These are phyloP conservation scores for Nyctanthes arbortristis DNA, from an alignment of 257 asterid species.

Conservation along the genomic window DNA sequence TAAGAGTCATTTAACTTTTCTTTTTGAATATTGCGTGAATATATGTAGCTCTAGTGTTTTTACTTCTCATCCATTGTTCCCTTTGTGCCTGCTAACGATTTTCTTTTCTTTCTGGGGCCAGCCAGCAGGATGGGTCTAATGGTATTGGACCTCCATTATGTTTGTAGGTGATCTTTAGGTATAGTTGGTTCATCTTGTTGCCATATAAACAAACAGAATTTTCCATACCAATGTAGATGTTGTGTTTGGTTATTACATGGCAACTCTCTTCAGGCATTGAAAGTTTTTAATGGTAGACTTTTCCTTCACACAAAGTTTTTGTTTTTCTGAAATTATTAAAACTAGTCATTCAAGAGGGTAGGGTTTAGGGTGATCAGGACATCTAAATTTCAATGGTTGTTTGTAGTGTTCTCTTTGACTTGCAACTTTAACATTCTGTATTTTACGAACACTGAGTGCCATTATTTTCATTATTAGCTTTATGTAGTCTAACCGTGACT, in stretches of 20 bases:
- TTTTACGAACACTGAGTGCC: neutral
- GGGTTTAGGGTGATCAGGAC: neutral
- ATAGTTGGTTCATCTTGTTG: neutral
- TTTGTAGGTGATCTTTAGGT: neutral
- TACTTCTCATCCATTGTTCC: neutral
- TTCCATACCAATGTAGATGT: neutral
- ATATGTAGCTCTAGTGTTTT: neutral
- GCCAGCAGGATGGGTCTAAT: neutral
- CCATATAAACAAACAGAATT: neutral
- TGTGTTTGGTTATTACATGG: too few relatives aligned
- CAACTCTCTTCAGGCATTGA: too few relatives aligned
- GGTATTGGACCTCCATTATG: neutral
- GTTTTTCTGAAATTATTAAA: neutral
- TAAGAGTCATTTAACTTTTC: neutral
- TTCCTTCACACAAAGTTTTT: neutral
- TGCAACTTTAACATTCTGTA: neutral
- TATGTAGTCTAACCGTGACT: slow-evolving; percentile 7
- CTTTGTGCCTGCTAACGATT: neutral
- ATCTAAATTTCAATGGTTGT: neutral
- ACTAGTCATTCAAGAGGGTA: neutral
- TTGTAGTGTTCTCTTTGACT: neutral
- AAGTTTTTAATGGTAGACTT: neutral
- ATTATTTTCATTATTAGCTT: neutral
- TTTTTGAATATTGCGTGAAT: neutral
- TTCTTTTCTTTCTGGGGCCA: neutral